phyloP scores from a whole-genome alignment of 2,329 filamentous ascomycete genomes.

The Colletotrichum filicis region DNA sequence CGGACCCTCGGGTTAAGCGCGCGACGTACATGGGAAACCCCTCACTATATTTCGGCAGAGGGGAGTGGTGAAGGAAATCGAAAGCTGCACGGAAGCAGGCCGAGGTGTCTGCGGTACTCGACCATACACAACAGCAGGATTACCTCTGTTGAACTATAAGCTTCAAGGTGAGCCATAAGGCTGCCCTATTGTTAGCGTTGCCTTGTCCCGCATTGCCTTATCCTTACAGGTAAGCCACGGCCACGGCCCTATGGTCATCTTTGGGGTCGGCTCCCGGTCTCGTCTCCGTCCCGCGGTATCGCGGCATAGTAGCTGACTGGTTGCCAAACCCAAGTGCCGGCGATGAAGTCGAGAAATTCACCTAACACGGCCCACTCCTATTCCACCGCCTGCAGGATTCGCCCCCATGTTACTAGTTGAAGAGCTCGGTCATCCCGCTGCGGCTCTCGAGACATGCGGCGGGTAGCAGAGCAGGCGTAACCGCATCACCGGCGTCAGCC shows the following conservation, averaged over 20 bases:
- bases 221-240: neutral
- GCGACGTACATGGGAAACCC: neutral
- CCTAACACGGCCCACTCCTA: no score
- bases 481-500: neutral
- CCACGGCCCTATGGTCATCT: neutral
- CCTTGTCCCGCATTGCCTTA: neutral
- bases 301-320: neutral
- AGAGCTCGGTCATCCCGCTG: neutral
- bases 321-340: neutral
- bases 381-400: neutral
- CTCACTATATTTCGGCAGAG: no score
- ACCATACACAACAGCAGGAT: neutral
- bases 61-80: neutral
- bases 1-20: neutral
- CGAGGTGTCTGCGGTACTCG: neutral
- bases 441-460: neutral
- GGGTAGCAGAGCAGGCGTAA: neutral
- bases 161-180: neutral
- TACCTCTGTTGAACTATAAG: neutral
- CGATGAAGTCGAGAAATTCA: neutral
- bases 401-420: neutral
- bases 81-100: neutral
- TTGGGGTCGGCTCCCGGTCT: neutral
- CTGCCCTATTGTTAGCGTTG: neutral
- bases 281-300: neutral